A percentile compares a stretch with the other conserved stretches of the same genome.
Conservation (phyloP, 169 alveolate species). For the Sarcocystis neurona region DNA sequence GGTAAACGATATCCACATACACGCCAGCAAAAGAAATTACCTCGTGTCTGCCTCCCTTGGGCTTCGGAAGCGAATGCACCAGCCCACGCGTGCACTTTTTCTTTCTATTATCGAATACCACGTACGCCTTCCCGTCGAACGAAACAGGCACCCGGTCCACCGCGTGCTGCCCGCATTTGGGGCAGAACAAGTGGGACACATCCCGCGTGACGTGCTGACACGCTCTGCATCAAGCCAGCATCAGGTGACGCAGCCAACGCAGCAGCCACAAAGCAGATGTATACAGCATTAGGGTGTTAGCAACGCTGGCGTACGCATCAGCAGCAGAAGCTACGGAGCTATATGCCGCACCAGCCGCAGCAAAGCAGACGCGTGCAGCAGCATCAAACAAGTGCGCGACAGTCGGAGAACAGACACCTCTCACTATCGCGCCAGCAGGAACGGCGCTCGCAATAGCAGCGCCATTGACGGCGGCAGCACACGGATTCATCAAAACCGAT, state of each 20-base stretch:
- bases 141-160: constrained; percentile 79
- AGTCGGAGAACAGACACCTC: too few relatives aligned
- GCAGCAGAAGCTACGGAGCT: not conserved
- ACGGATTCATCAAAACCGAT: too few relatives aligned
- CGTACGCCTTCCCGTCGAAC: constrained; percentile 71
- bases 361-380: too few relatives aligned
- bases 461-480: too few relatives aligned
- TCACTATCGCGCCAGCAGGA: too few relatives aligned
- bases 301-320: not conserved
- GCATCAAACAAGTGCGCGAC: too few relatives aligned
- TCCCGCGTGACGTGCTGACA: constrained; percentile 73
- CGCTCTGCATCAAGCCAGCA: constrained; percentile 72
- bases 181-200: constrained; percentile 74
- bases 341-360: too few relatives aligned
- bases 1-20: too few relatives aligned
- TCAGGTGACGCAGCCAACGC: too few relatives aligned
- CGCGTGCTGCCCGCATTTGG: constrained; percentile 84
- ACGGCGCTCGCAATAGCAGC: too few relatives aligned
- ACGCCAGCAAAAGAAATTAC: too few relatives aligned
- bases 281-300: not conserved
- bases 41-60: constrained; percentile 75
- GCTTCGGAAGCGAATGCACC: constrained; percentile 78
- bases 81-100: constrained; percentile 77
- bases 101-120: constrained; percentile 69
- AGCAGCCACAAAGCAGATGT: not conserved